Evolutionary conservation across 2,329 filamentous ascomycete species (phyloP).

Genomic region (Coniochaeta ligniaria): DNA sequence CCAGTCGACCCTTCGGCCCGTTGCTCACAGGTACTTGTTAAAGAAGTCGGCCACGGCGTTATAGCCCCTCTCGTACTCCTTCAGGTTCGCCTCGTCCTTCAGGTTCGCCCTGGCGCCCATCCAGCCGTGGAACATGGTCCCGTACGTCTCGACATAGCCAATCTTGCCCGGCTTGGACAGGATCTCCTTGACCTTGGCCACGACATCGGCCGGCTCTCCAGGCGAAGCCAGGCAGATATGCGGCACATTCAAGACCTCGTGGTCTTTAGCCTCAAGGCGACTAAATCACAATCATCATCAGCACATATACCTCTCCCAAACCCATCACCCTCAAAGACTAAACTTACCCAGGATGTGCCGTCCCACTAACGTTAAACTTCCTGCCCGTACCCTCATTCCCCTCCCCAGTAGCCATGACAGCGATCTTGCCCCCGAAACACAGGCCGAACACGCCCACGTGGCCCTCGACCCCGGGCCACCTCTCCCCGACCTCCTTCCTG

Average conservation of each 20-base stretch:
- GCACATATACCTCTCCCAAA: background rate
- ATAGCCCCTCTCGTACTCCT: constrained; percentile 43
- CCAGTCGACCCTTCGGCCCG: background rate
- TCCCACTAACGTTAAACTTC: constrained; percentile 25
- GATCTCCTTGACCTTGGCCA: constrained; percentile 34
- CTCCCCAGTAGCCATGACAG: constrained; percentile 26
- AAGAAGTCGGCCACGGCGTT: constrained; percentile 35
- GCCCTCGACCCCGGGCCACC: constrained; percentile 27
- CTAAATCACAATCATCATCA: constrained; percentile 8
- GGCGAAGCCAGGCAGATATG: constrained; percentile 43
- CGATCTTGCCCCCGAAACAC: constrained; percentile 40
- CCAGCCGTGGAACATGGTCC: constrained; percentile 49
- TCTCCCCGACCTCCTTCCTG: constrained; percentile 20
- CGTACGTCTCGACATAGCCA: constrained; percentile 40
- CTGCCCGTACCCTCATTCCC: constrained; percentile 26
- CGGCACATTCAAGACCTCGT: constrained; percentile 33
- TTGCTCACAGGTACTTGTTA: constrained; percentile 27
- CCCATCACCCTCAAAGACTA: background rate
- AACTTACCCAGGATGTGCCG: constrained; percentile 22
- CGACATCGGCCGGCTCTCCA: constrained; percentile 35
- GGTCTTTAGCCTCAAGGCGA: constrained; percentile 31
- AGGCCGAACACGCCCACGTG: constrained; percentile 37
- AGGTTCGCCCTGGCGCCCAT: constrained; percentile 47
- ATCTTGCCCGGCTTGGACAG: constrained; percentile 30
- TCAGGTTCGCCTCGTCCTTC: constrained; percentile 32